Evolutionary conservation across 2,329 filamentous ascomycete genomes (phyloP).

Genomic region (Claviceps africana): DNA sequence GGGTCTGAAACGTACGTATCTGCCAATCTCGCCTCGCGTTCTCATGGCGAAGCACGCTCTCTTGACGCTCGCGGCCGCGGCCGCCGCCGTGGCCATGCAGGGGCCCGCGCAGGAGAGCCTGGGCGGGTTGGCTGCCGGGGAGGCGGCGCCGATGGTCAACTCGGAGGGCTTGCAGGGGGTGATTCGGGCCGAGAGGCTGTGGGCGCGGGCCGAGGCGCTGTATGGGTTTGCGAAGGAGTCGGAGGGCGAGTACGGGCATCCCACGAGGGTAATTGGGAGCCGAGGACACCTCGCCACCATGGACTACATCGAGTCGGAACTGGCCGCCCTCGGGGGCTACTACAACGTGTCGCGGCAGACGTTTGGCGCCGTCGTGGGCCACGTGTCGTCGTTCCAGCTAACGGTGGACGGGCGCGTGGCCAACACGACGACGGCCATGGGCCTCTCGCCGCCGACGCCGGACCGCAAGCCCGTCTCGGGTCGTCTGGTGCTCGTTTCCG

Average conservation of each 20-base stretch:
- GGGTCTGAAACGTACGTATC: too few species aligned
- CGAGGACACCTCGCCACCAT: constrained; percentile 50
- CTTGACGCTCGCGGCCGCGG: too few species aligned
- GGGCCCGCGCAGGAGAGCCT: too few species aligned
- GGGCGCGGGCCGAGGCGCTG: constrained; percentile 45
- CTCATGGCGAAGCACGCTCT: too few species aligned
- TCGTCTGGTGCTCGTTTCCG: constrained; percentile 43
- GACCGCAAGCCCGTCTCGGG: constrained; percentile 45
- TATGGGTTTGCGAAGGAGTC: constrained; percentile 47
- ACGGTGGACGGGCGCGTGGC: constrained; percentile 39
- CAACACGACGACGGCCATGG: constrained; percentile 40
- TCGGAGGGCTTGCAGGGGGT: constrained; percentile 40
- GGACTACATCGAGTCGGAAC: constrained; percentile 43
- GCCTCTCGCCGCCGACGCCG: constrained; percentile 52
- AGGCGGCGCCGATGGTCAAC: constrained; percentile 30
- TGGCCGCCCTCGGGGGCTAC: constrained; percentile 43
- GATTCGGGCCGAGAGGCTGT: constrained; percentile 42
- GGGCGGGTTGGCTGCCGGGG: too few species aligned
- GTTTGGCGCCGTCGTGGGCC: constrained; percentile 48
- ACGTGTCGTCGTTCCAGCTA: constrained; percentile 43
- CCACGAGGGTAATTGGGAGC: constrained; percentile 58
- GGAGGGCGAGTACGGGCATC: constrained; percentile 48
- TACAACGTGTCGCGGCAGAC: constrained; percentile 49
- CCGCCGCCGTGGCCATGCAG: too few species aligned
- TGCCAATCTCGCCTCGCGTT: too few species aligned